A percentile compares a stretch with the other conserved stretches of the same genome.
These are phyloP conservation scores for Irpex sp. DNA, from an alignment of 1,284 basidiomycete species.

Conservation along the genomic window DNA sequence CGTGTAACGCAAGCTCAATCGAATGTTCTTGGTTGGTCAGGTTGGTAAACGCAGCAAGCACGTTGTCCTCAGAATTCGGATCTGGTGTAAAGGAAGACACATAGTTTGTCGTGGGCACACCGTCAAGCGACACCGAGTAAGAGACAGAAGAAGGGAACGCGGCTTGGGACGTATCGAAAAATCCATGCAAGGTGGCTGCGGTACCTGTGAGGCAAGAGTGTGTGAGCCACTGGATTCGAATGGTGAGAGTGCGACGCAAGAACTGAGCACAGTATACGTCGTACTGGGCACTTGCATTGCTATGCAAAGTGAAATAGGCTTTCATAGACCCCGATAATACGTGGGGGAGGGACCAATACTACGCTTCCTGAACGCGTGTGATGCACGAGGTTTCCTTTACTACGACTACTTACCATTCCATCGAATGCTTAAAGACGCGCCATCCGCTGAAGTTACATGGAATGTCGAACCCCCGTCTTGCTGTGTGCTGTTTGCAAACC, in stretches of 20 bases:
- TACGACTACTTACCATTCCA: constrained; percentile 53
- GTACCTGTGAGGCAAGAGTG: constrained; percentile 22
- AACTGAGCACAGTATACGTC: neutral
- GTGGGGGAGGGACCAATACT: neutral
- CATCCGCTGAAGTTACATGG: constrained; percentile 56
- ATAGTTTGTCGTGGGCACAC: constrained; percentile 27
- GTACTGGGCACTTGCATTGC: neutral
- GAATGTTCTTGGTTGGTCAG: constrained; percentile 25
- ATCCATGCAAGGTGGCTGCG: constrained; percentile 25
- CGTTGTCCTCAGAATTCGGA: constrained; percentile 19
- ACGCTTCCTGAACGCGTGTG: neutral
- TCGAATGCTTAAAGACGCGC: constrained; percentile 48
- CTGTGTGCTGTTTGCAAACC: constrained; percentile 35
- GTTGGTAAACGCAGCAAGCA: constrained; percentile 27
- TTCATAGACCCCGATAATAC: neutral
- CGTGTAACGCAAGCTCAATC: constrained; percentile 25
- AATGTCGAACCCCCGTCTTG: constrained; percentile 50
- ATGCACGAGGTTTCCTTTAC: constrained; percentile 1
- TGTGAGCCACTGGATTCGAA: neutral
- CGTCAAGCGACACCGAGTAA: constrained; percentile 25
- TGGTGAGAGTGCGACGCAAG: neutral
- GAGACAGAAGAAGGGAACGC: constrained; percentile 17
- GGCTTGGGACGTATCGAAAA: constrained; percentile 15
- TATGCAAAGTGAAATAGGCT: neutral
- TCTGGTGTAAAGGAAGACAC: constrained; percentile 18